Evolutionary conservation across 345 rosid species (phyloP).

Genomic region (Ailanthus altissimus): DNA sequence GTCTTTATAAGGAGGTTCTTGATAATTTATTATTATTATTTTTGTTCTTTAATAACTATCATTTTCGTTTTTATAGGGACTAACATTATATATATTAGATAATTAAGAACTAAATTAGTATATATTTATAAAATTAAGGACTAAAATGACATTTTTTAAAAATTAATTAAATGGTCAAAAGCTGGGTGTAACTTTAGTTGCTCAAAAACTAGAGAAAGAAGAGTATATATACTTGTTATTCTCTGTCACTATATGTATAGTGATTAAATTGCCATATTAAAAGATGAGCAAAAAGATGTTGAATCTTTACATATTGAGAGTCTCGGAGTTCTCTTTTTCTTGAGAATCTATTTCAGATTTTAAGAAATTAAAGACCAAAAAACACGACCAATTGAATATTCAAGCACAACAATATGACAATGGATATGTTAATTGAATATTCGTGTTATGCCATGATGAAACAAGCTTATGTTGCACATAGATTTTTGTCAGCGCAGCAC

Average conservation of each 20-base stretch:
- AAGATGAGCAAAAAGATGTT: neutral
- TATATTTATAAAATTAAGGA: too few species aligned
- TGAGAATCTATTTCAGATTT: neutral
- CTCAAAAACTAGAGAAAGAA: constrained; percentile 5
- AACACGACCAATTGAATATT: neutral
- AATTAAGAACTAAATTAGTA: too few species aligned
- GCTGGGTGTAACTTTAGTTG: constrained; percentile 2
- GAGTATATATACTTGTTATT: neutral
- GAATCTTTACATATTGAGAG: neutral
- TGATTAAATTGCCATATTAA: too few species aligned
- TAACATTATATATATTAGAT: too few species aligned
- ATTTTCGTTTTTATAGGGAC: too few species aligned
- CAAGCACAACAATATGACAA: neutral
- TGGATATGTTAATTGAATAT: neutral
- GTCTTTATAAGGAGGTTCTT: too few species aligned
- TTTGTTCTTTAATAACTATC: too few species aligned
- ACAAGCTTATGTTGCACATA: too few species aligned
- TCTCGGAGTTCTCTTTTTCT: neutral
- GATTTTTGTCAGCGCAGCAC: too few species aligned
- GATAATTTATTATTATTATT: too few species aligned
- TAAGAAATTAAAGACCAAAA: neutral
- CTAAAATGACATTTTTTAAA: too few species aligned
- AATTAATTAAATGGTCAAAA: constrained; percentile 1
- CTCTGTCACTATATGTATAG: too few species aligned
- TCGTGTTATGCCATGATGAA: neutral